phyloP scores from a whole-genome alignment of 495 filamentous ascomycete species.

The Lasiosphaeria ovina region DNA sequence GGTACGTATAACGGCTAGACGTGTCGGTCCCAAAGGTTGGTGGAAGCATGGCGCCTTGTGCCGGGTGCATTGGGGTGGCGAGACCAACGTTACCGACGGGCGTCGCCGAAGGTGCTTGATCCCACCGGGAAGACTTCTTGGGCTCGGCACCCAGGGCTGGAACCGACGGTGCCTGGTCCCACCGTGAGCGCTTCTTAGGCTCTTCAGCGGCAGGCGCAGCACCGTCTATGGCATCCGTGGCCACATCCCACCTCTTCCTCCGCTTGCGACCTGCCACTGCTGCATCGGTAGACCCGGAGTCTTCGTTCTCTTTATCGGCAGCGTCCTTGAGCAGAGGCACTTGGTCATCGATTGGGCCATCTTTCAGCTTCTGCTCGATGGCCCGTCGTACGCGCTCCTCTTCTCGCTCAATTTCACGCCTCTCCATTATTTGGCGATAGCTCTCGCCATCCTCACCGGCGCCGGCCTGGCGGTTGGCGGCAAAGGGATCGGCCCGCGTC shows the following conservation, averaged over 20 bases:
- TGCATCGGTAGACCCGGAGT: constrained; percentile 65
- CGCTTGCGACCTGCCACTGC: constrained; percentile 67
- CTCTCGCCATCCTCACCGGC: constrained; percentile 61
- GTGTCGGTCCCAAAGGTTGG: constrained; percentile 77
- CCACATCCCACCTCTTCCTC: constrained; percentile 92
- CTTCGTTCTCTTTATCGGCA: constrained; percentile 67
- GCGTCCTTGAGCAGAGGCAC: constrained; percentile 67
- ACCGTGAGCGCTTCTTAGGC: constrained; percentile 75
- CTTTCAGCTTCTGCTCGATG: constrained; percentile 68
- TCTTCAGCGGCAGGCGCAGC: constrained; percentile 40
- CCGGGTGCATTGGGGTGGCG: constrained; percentile 82
- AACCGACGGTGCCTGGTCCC: constrained; percentile 81
- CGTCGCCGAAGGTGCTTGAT: constrained; percentile 82
- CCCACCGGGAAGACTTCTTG: constrained; percentile 78
- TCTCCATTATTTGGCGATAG: constrained; percentile 89
- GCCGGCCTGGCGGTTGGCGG: constrained; percentile 67
- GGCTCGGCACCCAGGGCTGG: constrained; percentile 51
- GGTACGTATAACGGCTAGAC: constrained; percentile 69
- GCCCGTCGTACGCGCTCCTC: constrained; percentile 82
- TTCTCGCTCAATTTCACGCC: constrained; percentile 87
- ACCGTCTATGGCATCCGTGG: constrained; percentile 47
- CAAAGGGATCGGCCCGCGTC: constrained; percentile 85
- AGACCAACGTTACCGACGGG: constrained; percentile 79
- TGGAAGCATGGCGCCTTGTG: constrained; percentile 57
- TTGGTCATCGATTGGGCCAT: constrained; percentile 56